A percentile compares a stretch with the other conserved stretches of the same genome.
phyloP scores from a whole-genome alignment of 345 rosid species.

The Pugionium dolabratum region DNA sequence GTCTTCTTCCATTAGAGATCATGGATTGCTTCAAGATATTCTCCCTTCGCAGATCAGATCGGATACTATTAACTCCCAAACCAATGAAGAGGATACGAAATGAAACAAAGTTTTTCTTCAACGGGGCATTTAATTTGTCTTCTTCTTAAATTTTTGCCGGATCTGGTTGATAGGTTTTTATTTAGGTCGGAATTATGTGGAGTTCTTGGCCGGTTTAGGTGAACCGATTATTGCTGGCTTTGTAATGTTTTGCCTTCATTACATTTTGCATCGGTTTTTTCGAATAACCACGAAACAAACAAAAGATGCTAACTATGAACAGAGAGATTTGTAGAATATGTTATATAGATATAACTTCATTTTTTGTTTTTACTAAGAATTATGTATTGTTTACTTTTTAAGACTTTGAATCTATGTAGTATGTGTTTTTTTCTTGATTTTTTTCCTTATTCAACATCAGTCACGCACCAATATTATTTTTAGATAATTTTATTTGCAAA shows the following conservation, averaged over 20 bases:
- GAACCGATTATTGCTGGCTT: not conserved
- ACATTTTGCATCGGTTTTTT: constrained; percentile 30
- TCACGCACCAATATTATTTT: too few relatives aligned
- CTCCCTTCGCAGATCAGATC: constrained; percentile 53
- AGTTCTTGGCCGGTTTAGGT: constrained; percentile 37
- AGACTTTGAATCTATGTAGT: too few relatives aligned
- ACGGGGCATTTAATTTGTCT: too few relatives aligned
- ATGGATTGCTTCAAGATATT: constrained; percentile 93
- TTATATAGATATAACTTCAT: constrained; percentile 27
- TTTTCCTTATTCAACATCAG: too few relatives aligned
- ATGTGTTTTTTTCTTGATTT: too few relatives aligned
- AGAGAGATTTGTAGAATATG: constrained; percentile 35
- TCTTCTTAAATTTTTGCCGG: constrained; percentile 20
- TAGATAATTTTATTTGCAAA: too few relatives aligned
- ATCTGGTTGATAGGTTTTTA: constrained; percentile 17
- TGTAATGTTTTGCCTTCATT: not conserved
- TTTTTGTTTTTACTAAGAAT: too few relatives aligned
- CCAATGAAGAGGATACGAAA: constrained; percentile 30
- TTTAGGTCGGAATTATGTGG: not conserved
- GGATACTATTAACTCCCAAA: constrained; percentile 38
- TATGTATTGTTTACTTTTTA: too few relatives aligned
- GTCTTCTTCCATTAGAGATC: constrained; percentile 49
- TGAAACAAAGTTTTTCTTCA: not conserved
- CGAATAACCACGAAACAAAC: constrained; percentile 20
- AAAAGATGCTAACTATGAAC: constrained; percentile 27